These are phyloP conservation scores for Reticulascus tulasneorum DNA, from an alignment of 2,329 filamentous ascomycete species.

Conservation along the genomic window DNA sequence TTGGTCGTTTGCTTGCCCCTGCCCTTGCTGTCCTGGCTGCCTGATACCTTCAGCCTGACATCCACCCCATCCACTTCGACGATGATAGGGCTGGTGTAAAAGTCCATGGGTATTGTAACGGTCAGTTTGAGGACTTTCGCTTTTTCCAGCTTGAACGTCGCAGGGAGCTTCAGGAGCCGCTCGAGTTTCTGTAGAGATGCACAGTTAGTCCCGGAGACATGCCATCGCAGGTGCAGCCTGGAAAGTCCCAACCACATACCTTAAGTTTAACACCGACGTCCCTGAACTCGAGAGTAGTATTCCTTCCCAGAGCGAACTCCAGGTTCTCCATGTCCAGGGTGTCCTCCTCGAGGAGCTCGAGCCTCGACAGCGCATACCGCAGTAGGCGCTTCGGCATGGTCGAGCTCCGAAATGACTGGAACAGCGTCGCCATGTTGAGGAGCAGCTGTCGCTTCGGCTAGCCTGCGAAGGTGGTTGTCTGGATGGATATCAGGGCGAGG, in stretches of 20 bases:
- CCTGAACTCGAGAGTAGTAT: slow-evolving; percentile 78
- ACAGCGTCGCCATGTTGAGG: slow-evolving; percentile 64
- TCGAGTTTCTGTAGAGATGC: slow-evolving; percentile 68
- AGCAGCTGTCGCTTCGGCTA: not conserved
- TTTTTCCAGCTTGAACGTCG: slow-evolving; percentile 65
- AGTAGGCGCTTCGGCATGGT: slow-evolving; percentile 87
- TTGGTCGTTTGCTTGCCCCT: slow-evolving; percentile 17
- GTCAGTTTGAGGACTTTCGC: slow-evolving; percentile 74
- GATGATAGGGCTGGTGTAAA: slow-evolving; percentile 78
- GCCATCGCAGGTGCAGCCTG: not conserved
- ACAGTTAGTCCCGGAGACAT: slow-evolving; percentile 14
- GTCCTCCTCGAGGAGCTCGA: slow-evolving; percentile 85
- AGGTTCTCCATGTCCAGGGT: slow-evolving; percentile 81
- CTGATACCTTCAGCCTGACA: slow-evolving; percentile 57
- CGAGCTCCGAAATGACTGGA: slow-evolving; percentile 61
- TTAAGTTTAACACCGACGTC: slow-evolving; percentile 79
- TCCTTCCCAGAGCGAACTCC: slow-evolving; percentile 77
- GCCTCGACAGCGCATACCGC: slow-evolving; percentile 75
- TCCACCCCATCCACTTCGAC: slow-evolving; percentile 81
- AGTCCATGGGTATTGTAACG: slow-evolving; percentile 81
- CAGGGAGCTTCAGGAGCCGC: slow-evolving; percentile 68
- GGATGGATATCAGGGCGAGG: not conserved
- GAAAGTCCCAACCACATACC: slow-evolving; percentile 42
- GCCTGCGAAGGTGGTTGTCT: slow-evolving; percentile 1
- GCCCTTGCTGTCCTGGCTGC: slow-evolving; percentile 23